A percentile compares a stretch with the other conserved stretches of the same genome.
Conservation (phyloP, 148 eudicot species). For the Polygonum aviculare region DNA sequence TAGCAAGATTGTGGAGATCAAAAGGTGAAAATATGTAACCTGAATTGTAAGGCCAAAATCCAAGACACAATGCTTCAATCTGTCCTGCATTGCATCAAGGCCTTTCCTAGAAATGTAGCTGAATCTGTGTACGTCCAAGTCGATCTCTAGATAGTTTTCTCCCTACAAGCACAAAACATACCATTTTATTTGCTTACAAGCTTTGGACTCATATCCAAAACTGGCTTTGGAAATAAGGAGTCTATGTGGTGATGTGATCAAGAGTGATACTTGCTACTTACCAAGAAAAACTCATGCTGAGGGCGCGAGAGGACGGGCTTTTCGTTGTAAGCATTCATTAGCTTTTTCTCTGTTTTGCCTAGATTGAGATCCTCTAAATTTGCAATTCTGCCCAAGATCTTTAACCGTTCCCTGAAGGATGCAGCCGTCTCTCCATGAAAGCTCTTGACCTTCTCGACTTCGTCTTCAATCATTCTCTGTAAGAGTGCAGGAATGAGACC, state of each 20-base stretch:
- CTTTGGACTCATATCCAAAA: too few species aligned
- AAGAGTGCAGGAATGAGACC: background rate
- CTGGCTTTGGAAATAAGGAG: background rate
- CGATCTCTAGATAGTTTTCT: constrained; percentile 84
- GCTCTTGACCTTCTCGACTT: constrained; percentile 62
- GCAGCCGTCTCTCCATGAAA: constrained; percentile 55
- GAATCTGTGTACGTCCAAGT: constrained; percentile 88
- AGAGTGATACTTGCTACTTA: constrained; percentile 17
- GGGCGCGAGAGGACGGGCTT: constrained; percentile 98
- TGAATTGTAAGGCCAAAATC: constrained; percentile 91
- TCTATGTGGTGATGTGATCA: constrained; percentile 7
- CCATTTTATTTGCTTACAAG: too few species aligned
- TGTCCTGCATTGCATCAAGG: constrained; percentile 69
- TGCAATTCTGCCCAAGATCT: constrained; percentile 69
- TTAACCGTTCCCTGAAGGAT: constrained; percentile 76
- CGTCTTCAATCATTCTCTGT: constrained; percentile 77
- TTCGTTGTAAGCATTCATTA: constrained; percentile 81
- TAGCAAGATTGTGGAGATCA: background rate
- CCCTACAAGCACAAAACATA: constrained; percentile 33
- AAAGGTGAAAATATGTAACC: constrained; percentile 27
- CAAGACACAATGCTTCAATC: constrained; percentile 61
- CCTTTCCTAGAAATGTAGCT: constrained; percentile 86
- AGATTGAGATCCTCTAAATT: constrained; percentile 67
- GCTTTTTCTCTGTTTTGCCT: constrained; percentile 65
- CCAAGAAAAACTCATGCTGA: constrained; percentile 82